Base-by-base conservation (phyloP, 257 asterid species). In the Solanum piurae region DNA sequence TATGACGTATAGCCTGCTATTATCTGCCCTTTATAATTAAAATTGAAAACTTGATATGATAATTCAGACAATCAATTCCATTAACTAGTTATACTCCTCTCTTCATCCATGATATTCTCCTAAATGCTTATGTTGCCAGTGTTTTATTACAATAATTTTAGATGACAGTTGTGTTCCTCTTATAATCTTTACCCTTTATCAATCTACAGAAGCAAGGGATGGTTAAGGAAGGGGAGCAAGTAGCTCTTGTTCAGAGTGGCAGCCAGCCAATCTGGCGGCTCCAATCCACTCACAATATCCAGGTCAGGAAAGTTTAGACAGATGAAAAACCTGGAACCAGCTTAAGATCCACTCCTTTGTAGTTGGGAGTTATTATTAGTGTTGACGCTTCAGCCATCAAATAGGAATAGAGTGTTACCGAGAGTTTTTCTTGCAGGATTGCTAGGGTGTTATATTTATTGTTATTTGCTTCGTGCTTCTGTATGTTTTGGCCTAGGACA, bases 201-300 rank as follows among this genome's bases (percentile, higher is more conserved):
- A 49, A 87, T 83, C 68, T 79, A 16, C 92, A 92, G 94, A 94
- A 92, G 89, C 98, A 97, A 89, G 98, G 98, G 89, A 93, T 95
- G 98, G 97, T 97, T 91, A 95, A 93, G 92, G 93, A 93, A 90
- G 98, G 98, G 9, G 98, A 97, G 89, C 94, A 94, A 86, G 96
- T 97, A 62, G 98, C 99, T 71, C 98, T 97, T 75, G 98, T 97
- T 83, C 98, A 97, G 93, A 95, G 98, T 52, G 99, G 99, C 68
- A 92, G 89, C 73, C 98, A 97, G 83, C 99, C 92, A 12, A 92
- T 92, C 87, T 91, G 94, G 98, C 92, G 97, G 88, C 93, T 91
- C 91, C 95, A 95, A 60, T 95, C 98, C 49, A 97, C 98, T 25
- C 99, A 97, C 89, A 95, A 94, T 89, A 97, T 95, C 90, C 99